These are phyloP conservation scores for Hysterangium stoloniferum DNA, from an alignment of 768 basidiomycete species.

Conservation along the genomic window DNA sequence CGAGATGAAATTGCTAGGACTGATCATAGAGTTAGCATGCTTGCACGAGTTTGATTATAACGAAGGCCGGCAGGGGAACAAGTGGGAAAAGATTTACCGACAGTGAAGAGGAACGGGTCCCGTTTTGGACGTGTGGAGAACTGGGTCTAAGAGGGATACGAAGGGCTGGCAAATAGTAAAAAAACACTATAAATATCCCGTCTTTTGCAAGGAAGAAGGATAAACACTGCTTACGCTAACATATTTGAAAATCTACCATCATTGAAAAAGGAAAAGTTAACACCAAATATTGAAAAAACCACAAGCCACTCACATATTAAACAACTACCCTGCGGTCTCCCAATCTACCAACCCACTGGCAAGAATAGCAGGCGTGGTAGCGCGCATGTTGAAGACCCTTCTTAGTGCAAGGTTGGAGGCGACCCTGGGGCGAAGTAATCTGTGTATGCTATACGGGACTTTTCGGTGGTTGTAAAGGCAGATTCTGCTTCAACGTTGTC, in stretches of 20 bases:
- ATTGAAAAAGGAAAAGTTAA: not conserved
- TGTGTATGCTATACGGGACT: no score
- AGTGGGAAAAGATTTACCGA: conserved; percentile 15
- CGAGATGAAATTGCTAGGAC: conserved; percentile 67
- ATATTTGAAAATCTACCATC: conserved; percentile 15
- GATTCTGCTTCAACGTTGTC: no score
- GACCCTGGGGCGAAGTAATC: conserved; percentile 38
- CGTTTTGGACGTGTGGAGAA: conserved; percentile 79
- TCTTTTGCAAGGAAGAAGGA: not conserved
- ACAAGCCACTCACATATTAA: conserved; percentile 56
- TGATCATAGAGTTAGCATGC: conserved; percentile 26
- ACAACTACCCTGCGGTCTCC: conserved; percentile 75
- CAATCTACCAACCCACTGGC: conserved; percentile 73
- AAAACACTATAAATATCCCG: no score
- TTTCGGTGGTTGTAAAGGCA: no score
- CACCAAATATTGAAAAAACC: not conserved
- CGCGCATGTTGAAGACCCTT: conserved; percentile 65
- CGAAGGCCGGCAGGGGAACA: no score
- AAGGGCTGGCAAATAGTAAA: conserved; percentile 33
- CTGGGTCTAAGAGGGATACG: conserved; percentile 72
- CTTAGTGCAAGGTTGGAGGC: conserved; percentile 61
- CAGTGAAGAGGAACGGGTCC: conserved; percentile 40
- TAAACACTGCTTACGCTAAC: conserved; percentile 9
- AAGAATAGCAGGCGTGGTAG: conserved; percentile 74
- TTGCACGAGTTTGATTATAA: no score